Evolutionary conservation across 768 basidiomycete species (phyloP).

Genomic region (Guyanaporus albipodus): DNA sequence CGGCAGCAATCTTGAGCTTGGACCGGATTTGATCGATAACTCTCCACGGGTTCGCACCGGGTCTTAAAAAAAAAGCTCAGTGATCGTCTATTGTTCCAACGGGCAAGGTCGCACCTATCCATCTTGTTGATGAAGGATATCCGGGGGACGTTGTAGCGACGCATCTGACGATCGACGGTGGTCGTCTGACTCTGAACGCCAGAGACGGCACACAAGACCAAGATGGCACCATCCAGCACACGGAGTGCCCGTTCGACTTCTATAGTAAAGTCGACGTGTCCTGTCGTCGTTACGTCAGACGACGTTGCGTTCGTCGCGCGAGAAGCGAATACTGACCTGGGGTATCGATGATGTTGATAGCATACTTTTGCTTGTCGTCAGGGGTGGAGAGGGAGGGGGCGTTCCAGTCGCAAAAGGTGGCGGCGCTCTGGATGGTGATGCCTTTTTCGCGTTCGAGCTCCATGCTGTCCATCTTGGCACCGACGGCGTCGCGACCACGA

Average conservation of each 20-base stretch:
- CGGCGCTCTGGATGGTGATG: slow-evolving; percentile 98
- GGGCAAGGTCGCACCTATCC: slow-evolving; percentile 61
- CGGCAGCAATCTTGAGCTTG: slow-evolving; percentile 89
- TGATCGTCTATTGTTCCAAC: not conserved
- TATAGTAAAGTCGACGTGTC: slow-evolving; percentile 99
- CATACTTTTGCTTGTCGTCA: slow-evolving; percentile 73
- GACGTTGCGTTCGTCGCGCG: not conserved
- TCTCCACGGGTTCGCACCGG: slow-evolving; percentile 96
- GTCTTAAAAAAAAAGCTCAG: slow-evolving; percentile 41
- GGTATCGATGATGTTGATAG: slow-evolving; percentile 98
- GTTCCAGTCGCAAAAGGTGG: slow-evolving; percentile 97
- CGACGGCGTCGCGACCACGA: slow-evolving; percentile 90
- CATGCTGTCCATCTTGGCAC: slow-evolving; percentile 99
- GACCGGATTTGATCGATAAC: slow-evolving; percentile 88
- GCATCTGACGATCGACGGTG: slow-evolving; percentile 98
- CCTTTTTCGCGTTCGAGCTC: slow-evolving; percentile 98
- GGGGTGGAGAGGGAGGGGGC: slow-evolving; percentile 57
- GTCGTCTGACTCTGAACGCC: slow-evolving; percentile 99
- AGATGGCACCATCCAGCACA: slow-evolving; percentile 92
- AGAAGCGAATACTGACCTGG: slow-evolving; percentile 52
- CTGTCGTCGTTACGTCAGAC: slow-evolving; percentile 37
- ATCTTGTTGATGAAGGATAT: slow-evolving; percentile 98
- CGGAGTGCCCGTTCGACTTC: slow-evolving; percentile 97
- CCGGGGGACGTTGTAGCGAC: slow-evolving; percentile 91
- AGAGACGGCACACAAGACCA: slow-evolving; percentile 95